Conservation (phyloP, 768 basidiomycete species). For the Calocera cornea region DNA sequence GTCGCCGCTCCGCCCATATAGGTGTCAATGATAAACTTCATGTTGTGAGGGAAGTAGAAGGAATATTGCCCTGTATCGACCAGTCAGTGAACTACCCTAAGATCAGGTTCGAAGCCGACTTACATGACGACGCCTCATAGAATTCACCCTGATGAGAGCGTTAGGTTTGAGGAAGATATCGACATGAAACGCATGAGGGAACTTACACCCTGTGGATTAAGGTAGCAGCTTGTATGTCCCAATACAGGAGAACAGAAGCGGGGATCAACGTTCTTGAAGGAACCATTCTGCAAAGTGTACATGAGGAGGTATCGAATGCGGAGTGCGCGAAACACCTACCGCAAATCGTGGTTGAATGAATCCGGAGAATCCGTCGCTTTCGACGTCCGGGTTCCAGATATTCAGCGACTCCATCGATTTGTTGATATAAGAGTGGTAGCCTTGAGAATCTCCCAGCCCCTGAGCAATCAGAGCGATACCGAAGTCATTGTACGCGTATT, state of each 20-base stretch:
- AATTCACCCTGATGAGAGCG: not conserved
- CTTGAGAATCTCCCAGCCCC: constrained; percentile 28
- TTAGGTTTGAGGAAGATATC: not conserved
- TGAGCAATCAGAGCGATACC: constrained; percentile 37
- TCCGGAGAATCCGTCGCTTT: constrained; percentile 36
- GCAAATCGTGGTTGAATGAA: constrained; percentile 34
- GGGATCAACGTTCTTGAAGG: constrained; percentile 27
- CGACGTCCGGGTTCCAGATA: constrained; percentile 35
- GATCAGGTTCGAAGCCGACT: not conserved
- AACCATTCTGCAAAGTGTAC: not conserved
- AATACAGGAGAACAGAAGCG: constrained; percentile 36
- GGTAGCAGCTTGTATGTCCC: constrained; percentile 13
- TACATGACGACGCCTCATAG: constrained; percentile 1
- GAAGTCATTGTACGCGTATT: constrained; percentile 41
- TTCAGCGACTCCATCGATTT: constrained; percentile 41
- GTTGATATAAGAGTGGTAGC: constrained; percentile 32
- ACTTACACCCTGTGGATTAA: not conserved
- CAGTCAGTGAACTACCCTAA: not conserved
- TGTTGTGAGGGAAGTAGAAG: constrained; percentile 13
- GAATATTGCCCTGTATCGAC: constrained; percentile 11
- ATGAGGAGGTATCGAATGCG: not conserved
- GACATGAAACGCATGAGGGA: too few species aligned
- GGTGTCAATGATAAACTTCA: not conserved
- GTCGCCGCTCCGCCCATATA: not conserved
- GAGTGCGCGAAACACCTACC: constrained; percentile 17